Evolutionary conservation across 768 basidiomycete species (phyloP), one percentile per base, ranked within the genome.

Genomic region (Coprinellus aureogranulatus): DNA sequence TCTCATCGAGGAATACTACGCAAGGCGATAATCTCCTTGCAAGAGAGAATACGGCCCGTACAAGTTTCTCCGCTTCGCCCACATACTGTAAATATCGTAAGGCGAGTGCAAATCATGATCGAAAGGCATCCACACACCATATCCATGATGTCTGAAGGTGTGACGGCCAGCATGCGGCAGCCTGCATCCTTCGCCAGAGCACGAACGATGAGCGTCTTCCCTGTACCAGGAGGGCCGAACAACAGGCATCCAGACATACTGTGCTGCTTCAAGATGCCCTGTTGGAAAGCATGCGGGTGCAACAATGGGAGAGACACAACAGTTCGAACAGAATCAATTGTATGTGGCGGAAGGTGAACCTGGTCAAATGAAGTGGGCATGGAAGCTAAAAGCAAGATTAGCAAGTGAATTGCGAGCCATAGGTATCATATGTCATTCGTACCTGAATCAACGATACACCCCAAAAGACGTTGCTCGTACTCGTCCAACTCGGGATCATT

Each of bases 61-160:
- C 94, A 18, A 93, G 84, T 67, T 94, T 93, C 67, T 94, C 91
- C 44, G 89, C 91, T 75, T 94, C 91, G 20, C 91, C 90, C 39
- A 92, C 89, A 70, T 92, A 92, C 90, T 92, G 59, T 28, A n/a
- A n/a, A n/a, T n/a, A n/a, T n/a, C n/a, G n/a, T n/a, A n/a, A n/a
- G n/a, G n/a, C n/a, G n/a, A n/a, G n/a, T n/a, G n/a, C n/a, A n/a
- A 27, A 44, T 54, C 51, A 50, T 30, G 58, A 46, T 26, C 49
- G 46, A 26, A 5, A 42, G 34, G 40, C 53, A 41, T 26, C 37
- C 11, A 53, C 58, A 68, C 81, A 92, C 92, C 92, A 95, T 95
- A 68, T 97, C 94, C 87, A 95, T 93, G 46, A 98, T 90, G 67
- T 98, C 94, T 10, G 93, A 92, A 5, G 94, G 92, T 44, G 90